Conservation (phyloP, 73 alveolate species). For the Durusdinium trenchii region DNA sequence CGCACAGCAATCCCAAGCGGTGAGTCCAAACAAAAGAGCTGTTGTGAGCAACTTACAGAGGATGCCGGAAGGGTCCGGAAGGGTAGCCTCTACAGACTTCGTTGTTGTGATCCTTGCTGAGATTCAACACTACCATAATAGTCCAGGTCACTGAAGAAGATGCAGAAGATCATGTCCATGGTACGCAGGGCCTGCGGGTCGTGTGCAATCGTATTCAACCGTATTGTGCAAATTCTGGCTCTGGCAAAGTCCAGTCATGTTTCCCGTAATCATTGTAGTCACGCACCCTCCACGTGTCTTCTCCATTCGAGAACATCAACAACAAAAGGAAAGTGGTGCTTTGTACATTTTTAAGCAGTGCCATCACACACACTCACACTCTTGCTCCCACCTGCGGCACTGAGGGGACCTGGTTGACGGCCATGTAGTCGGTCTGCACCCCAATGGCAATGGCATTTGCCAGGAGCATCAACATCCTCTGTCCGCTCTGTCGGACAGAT, state of each 20-base stretch:
- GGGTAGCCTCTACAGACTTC: background rate
- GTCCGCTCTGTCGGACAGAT: background rate
- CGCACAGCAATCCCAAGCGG: background rate
- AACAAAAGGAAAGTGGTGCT: background rate
- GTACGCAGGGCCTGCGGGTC: background rate
- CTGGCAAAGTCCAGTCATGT: no score
- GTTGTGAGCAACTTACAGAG: background rate
- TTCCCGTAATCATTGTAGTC: no score
- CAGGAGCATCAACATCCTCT: conserved; percentile 47
- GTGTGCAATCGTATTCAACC: background rate
- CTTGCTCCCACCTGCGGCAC: conserved; percentile 11
- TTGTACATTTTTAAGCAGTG: background rate
- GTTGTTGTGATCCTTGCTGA: background rate
- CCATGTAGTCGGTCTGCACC: conserved; percentile 88
- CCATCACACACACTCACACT: background rate
- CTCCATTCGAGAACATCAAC: no score
- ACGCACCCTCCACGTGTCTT: no score
- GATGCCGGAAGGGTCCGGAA: background rate
- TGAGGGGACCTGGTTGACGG: background rate
- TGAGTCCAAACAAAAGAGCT: background rate
- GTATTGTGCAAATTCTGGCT: background rate
- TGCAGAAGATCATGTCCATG: conserved; percentile 47
- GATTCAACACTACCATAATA: background rate
- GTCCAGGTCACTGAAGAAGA: conserved; percentile 23
- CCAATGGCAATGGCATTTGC: conserved; percentile 55